Conservation (phyloP, 306 rosid genomes). For the Cucumis melo region DNA sequence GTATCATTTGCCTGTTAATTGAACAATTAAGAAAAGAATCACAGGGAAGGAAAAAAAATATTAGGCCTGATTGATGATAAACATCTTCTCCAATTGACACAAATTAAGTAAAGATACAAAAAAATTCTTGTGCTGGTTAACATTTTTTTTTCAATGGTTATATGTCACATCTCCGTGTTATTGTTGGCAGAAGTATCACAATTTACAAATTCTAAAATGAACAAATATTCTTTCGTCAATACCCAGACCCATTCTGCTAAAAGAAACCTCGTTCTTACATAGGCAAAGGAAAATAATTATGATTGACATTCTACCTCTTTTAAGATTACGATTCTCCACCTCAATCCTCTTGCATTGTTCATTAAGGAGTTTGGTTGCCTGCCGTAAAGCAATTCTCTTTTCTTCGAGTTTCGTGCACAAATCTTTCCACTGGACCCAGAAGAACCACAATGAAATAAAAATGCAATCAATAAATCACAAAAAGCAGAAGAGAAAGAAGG, state of each 20-base stretch:
- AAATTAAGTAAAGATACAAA: neutral
- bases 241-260: neutral
- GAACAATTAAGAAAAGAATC: neutral
- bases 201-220: neutral
- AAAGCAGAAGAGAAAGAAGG: neutral
- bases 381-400: constrained; percentile 38
- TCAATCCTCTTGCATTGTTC: constrained; percentile 16
- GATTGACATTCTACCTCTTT: constrained; percentile 25
- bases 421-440: constrained; percentile 37
- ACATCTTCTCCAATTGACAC: neutral
- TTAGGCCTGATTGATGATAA: neutral
- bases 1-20: neutral
- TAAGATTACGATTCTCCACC: constrained; percentile 24
- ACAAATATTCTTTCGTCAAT: neutral
- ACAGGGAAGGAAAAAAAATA: neutral
- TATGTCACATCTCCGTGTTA: neutral
- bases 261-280: neutral
- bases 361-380: constrained; percentile 41
- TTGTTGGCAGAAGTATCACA: neutral
- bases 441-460: neutral
- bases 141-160: neutral
- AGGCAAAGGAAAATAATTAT: neutral
- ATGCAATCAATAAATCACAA: neutral
- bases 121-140: neutral
- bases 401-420: constrained; percentile 28